phyloP scores from a whole-genome alignment of 805 yeast species.

The Suhomyces faveliae region DNA sequence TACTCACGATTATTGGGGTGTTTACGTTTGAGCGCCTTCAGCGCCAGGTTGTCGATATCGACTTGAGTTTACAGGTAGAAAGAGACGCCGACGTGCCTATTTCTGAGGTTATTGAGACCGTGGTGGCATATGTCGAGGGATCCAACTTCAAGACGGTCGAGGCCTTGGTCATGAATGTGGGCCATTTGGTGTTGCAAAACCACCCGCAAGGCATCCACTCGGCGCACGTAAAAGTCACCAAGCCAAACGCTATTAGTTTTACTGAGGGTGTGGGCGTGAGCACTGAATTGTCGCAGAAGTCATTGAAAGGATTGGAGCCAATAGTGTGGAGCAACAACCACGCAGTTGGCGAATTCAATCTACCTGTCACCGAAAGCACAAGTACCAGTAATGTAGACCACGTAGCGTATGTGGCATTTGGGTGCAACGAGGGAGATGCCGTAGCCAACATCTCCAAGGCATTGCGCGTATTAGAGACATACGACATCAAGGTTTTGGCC shows the following conservation, averaged over 20 bases:
- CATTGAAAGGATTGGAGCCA: slow-evolving; percentile 31
- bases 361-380: slow-evolving; percentile 28
- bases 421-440: slow-evolving; percentile 80
- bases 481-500: slow-evolving; percentile 46
- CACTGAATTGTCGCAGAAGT: slow-evolving; percentile 48
- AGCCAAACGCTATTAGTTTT: slow-evolving; percentile 84
- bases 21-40: slow-evolving; percentile 85
- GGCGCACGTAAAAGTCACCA: slow-evolving; percentile 64
- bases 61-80: slow-evolving; percentile 30
- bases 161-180: slow-evolving; percentile 76
- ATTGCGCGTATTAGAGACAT: slow-evolving; percentile 41
- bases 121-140: slow-evolving; percentile 63
- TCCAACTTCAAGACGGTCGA: slow-evolving; percentile 90
- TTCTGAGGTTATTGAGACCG: slow-evolving; percentile 43
- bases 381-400: slow-evolving; percentile 28
- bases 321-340: slow-evolving; percentile 8
- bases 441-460: slow-evolving; percentile 60
- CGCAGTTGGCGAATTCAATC: slow-evolving; percentile 21
- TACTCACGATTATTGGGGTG: slow-evolving; percentile 86
- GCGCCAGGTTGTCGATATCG: slow-evolving; percentile 74
- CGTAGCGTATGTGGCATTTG: slow-evolving; percentile 78
- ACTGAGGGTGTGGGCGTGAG: slow-evolving; percentile 91
- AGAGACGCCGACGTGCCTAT: slow-evolving; percentile 36
- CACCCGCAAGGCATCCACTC: slow-evolving; percentile 29
- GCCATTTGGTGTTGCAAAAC: slow-evolving; percentile 52